A percentile compares a stretch with the other conserved stretches of the same genome.
phyloP scores from a whole-genome alignment of 805 yeast genomes.

The Hanseniaspora vineae region DNA sequence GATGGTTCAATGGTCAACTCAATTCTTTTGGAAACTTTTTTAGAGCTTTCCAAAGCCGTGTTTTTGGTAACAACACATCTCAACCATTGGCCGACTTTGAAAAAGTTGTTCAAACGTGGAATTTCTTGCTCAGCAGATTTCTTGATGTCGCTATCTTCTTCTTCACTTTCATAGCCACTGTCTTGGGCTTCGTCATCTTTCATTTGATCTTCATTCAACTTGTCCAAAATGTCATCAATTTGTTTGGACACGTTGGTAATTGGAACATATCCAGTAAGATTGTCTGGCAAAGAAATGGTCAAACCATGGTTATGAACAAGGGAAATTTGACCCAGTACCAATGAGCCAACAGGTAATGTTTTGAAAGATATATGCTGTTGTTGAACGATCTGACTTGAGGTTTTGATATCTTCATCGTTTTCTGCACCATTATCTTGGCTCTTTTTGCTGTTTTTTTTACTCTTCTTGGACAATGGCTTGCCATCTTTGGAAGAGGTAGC shows the following conservation, averaged over 20 bases:
- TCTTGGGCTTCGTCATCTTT: slow-evolving; percentile 31
- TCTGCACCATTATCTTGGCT: slow-evolving; percentile 16
- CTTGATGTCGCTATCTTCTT: slow-evolving; percentile 14
- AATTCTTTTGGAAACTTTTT: slow-evolving; percentile 39
- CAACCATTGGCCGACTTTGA: slow-evolving; percentile 72
- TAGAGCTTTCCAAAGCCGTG: slow-evolving; percentile 27
- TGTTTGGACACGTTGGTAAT: slow-evolving; percentile 59
- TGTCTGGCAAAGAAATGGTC: slow-evolving; percentile 64
- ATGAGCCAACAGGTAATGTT: slow-evolving; percentile 55
- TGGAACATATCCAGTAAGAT: slow-evolving; percentile 66
- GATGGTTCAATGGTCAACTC: slow-evolving; percentile 65
- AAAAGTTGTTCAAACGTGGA: slow-evolving; percentile 43
- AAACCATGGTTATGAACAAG: slow-evolving; percentile 51
- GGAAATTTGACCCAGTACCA: slow-evolving; percentile 64
- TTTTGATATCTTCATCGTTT: slow-evolving; percentile 18
- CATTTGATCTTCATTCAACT: slow-evolving; percentile 23
- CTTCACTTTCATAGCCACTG: slow-evolving; percentile 21
- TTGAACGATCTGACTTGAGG: slow-evolving; percentile 26
- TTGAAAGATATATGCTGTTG: slow-evolving; percentile 48
- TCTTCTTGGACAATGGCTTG: slow-evolving; percentile 8
- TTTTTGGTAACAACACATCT: slow-evolving; percentile 63
- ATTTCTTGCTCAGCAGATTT: slow-evolving; percentile 23
- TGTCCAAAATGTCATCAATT: slow-evolving; percentile 9
- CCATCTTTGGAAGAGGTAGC: slow-evolving; percentile 10
- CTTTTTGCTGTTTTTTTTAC: slow-evolving; percentile 8